Evolutionary conservation across 495 filamentous ascomycete species (phyloP), one percentile per base, ranked within the genome.

Genomic region (Talaromyces proteolyticus): DNA sequence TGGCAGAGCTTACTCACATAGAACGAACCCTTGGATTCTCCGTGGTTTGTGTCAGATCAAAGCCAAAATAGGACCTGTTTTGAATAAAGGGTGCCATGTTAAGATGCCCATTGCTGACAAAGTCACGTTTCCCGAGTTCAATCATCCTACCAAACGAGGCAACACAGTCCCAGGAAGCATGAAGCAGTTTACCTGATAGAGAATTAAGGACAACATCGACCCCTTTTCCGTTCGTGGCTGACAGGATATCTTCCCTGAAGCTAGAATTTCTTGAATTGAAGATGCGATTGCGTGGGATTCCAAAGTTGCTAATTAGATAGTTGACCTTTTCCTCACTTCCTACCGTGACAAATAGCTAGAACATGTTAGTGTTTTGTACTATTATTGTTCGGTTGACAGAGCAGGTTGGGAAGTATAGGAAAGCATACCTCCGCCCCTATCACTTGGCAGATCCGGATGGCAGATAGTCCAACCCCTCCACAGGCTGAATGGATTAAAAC

Each of bases 181-280:
- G 68, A 0, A 76, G 61, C 0, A 73, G 58, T 53, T 77, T 74
- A 11, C 73, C 72, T 10, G 75, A 69, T 14, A 81, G 67, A 14
- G 75, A 73, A 47, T 80, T 77, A 11, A 81, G 57, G 0, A 76
- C 72, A 12, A 81, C 68, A 44, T 80, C 75, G 19, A 80, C 74
- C 10, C 79, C 78, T 25, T 60, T 52, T 16, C 75, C 70, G 25
- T 63, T 44, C 1, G 80, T 86, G n/a, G 63, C 61, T 0, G 59
- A 45, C 16, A 73, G 57, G 1, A 81, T 53, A 14, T 62, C 72
- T 14, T 67, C 53, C 0, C 65, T 49, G 47, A 79, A 81, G 0
- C 66, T 61, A 1, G 59, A 53, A 19, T 70, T 66, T 11, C 70
- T 60, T 26, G 71, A 78, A 39, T 72, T 62, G 48, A 82, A 78